Conservation (phyloP, 2,329 filamentous ascomycete species). For the Penicillium sp. region DNA sequence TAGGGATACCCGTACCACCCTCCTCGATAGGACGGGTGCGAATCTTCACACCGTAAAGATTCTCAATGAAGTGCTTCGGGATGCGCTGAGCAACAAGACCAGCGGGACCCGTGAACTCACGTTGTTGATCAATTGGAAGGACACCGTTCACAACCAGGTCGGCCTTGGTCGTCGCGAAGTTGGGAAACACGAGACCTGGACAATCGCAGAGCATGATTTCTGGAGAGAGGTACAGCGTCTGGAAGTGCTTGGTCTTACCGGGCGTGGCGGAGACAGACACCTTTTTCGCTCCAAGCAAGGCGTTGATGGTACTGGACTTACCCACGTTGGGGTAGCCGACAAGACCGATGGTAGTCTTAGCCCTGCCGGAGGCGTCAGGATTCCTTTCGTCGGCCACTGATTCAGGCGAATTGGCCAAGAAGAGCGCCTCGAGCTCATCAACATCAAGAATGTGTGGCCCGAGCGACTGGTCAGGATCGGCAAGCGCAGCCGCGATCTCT, state of each 20-base stretch:
- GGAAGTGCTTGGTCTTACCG: constrained; percentile 98
- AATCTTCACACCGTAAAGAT: constrained; percentile 89
- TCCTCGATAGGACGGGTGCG: constrained; percentile 74
- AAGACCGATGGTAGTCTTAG: constrained; percentile 82
- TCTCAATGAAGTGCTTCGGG: constrained; percentile 82
- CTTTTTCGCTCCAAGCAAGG: constrained; percentile 96
- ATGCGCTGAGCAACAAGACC: constrained; percentile 78
- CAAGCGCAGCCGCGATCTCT: constrained; percentile 13
- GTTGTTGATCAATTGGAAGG: constrained; percentile 89
- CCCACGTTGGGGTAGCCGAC: constrained; percentile 98
- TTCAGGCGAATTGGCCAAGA: constrained; percentile 66
- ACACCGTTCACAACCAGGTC: constrained; percentile 94
- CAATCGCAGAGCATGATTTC: constrained; percentile 93
- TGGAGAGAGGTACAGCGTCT: constrained; percentile 90
- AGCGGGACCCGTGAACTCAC: constrained; percentile 84
- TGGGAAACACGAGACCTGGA: constrained; percentile 95
- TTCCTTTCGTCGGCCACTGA: constrained; percentile 41
- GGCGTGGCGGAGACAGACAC: constrained; percentile 96
- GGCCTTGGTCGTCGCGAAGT: constrained; percentile 93
- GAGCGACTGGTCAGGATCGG: constrained; percentile 35
- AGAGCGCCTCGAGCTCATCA: constrained; percentile 84
- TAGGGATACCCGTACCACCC: constrained; percentile 82
- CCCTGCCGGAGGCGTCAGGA: constrained; percentile 40
- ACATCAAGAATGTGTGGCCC: constrained; percentile 77
- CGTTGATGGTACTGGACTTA: constrained; percentile 99